Base-by-base conservation (phyloP, 2,329 filamentous ascomycete genomes). In the Ploettnerulaceae sp. region DNA sequence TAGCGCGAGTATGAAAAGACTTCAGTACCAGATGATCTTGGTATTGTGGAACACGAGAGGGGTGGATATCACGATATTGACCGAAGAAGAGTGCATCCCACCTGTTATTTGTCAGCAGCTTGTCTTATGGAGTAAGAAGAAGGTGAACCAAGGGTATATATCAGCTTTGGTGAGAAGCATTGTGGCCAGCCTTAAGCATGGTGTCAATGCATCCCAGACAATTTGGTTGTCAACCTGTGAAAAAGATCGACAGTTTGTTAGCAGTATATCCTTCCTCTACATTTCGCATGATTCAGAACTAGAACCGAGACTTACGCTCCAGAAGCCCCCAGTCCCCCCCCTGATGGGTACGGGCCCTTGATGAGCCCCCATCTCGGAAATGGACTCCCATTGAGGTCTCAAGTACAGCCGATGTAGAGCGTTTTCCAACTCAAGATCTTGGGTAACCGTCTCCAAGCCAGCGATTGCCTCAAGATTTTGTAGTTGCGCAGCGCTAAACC, bases 231-330 rank as follows among this genome's bases (percentile, higher is more conserved):
- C 35, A 39, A 24, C 34, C 43, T 46, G 34, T 8, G n/a, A n/a
- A 15, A 17, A 9, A 15, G 18, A 24, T 24, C 34, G 32, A 25
- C 31, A 34, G 12, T 8, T 7, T 15, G 8, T 18, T 35, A 62
- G 62, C 1, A 51, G 67, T n/a, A n/a, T n/a, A n/a, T n/a, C 31
- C 74, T 65, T 57, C 64, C 48, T 18, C 36, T 29, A 24, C 15
- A 46, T 2, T 52, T 54, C n/a, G 48, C 1, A 36, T 44, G 3
- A 74, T 75, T 36, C 76, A 76, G 52, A 53, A 64, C n/a, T n/a
- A 6, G 63, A 63, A 3, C 57, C 76, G 3, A 64, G 15, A 52
- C 49, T 46, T 17, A 52, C 49, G 12, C 48, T 12, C 49, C 49
- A 52, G 36, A 46, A 52, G 15, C 47, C 49, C 12, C 24, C 20